Evolutionary conservation across 2,329 filamentous ascomycete genomes (phyloP).

Genomic region (Penicillium sp.): DNA sequence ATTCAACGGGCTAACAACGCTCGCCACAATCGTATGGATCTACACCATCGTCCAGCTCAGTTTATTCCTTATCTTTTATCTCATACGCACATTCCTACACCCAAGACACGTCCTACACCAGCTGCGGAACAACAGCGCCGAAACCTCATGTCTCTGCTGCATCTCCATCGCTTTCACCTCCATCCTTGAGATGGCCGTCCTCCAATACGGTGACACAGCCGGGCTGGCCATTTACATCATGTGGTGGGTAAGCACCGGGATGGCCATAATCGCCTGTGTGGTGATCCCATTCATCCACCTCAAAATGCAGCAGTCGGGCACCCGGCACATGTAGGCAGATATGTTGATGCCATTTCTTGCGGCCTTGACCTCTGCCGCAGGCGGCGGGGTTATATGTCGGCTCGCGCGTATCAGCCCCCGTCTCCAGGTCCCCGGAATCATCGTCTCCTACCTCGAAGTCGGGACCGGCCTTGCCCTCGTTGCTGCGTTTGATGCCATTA

Average conservation of each 20-base stretch:
- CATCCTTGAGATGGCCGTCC: constrained; percentile 51
- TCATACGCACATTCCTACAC: constrained; percentile 33
- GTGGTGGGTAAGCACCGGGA: constrained; percentile 41
- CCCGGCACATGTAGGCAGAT: constrained; percentile 34
- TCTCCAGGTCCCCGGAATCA: constrained; percentile 39
- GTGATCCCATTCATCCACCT: constrained; percentile 37
- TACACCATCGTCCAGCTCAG: constrained; percentile 36
- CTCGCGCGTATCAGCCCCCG: constrained; percentile 24
- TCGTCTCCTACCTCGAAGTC: constrained; percentile 42
- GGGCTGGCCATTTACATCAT: constrained; percentile 36
- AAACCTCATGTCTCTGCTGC: constrained; percentile 41
- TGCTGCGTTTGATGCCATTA: constrained; percentile 32
- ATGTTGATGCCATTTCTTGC: constrained; percentile 41
- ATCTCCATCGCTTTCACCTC: constrained; percentile 38
- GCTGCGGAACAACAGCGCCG: constrained; percentile 31
- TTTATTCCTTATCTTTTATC: constrained; percentile 30
- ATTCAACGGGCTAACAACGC: constrained; percentile 36
- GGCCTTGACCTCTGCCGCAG: constrained; percentile 41
- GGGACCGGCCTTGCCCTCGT: constrained; percentile 36
- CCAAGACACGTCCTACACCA: constrained; percentile 29
- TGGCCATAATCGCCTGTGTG: constrained; percentile 34
- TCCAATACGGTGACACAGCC: constrained; percentile 28
- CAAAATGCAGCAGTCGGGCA: constrained; percentile 36
- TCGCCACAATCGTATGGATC: constrained; percentile 41
- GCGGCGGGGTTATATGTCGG: constrained; percentile 36